A percentile compares a stretch with the other conserved stretches of the same genome.
phyloP scores from a whole-genome alignment of 257 asterid species.

The Forsythia suspensa region DNA sequence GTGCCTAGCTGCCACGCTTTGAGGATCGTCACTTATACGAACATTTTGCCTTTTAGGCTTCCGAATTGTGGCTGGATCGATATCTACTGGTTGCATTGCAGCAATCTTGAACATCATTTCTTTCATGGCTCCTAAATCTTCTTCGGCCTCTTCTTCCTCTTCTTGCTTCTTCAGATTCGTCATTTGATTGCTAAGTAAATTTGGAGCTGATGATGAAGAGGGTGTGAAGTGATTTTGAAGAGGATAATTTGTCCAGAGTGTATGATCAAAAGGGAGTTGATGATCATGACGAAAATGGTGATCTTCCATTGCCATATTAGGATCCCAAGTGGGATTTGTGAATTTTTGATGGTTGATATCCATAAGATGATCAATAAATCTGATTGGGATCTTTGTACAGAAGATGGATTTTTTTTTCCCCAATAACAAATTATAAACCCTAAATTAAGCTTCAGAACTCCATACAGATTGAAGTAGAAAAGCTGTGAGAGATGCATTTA shows the following conservation, averaged over 20 bases:
- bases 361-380: slow-evolving; percentile 24
- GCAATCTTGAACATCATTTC: slow-evolving; percentile 96
- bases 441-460: background rate
- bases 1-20: slow-evolving; percentile 87
- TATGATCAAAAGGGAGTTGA: slow-evolving; percentile 26
- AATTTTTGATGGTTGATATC: slow-evolving; percentile 46
- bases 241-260: slow-evolving; percentile 43
- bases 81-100: slow-evolving; percentile 89
- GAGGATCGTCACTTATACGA: slow-evolving; percentile 88
- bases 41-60: slow-evolving; percentile 72
- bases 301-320: slow-evolving; percentile 34
- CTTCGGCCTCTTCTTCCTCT: slow-evolving; percentile 37
- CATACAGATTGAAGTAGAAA: background rate
- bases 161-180: background rate
- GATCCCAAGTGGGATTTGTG: slow-evolving; percentile 34
- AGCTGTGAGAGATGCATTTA: background rate
- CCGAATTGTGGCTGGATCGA: slow-evolving; percentile 72
- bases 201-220: slow-evolving; percentile 18
- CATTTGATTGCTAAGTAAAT: background rate
- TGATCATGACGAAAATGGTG: slow-evolving; percentile 18
- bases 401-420: background rate
- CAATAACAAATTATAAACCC: background rate
- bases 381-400: background rate
- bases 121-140: slow-evolving; percentile 78
- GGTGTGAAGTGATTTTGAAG: slow-evolving; percentile 23